phyloP scores from a whole-genome alignment of 441 rosid species.

The Croton laevigatus region DNA sequence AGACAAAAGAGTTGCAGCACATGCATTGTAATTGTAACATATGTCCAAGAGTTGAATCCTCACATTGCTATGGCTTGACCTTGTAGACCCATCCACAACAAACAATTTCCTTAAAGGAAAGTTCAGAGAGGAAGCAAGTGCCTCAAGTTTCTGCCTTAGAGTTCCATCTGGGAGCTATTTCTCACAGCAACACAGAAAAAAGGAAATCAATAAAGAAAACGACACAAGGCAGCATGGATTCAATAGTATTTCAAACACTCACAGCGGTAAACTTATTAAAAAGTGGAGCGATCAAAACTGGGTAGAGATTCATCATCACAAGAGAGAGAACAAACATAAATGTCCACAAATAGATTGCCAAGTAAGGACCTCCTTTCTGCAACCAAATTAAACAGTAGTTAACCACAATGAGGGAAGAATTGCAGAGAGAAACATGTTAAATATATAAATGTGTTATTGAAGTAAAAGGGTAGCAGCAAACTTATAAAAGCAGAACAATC shows the following conservation, averaged over 20 bases:
- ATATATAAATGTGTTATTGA: background rate
- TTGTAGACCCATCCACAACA: constrained; percentile 97
- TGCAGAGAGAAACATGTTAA: background rate
- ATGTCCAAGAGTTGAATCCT: constrained; percentile 29
- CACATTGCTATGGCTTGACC: constrained; percentile 99
- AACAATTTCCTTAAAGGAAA: constrained; percentile 94
- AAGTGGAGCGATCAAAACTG: constrained; percentile 85
- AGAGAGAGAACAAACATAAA: constrained; percentile 93
- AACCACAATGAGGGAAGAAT: background rate
- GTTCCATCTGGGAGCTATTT: constrained; percentile 90
- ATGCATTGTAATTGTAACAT: background rate
- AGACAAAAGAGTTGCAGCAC: background rate
- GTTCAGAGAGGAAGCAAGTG: constrained; percentile 77
- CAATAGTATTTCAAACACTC: constrained; percentile 39
- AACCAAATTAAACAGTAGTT: constrained; percentile 23
- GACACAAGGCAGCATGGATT: background rate
- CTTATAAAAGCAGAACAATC: constrained; percentile 5
- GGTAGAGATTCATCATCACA: constrained; percentile 93
- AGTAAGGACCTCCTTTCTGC: constrained; percentile 99
- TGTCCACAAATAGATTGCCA: constrained; percentile 98
- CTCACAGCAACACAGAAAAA: constrained; percentile 20
- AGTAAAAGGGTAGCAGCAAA: constrained; percentile 4
- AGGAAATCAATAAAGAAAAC: constrained; percentile 18
- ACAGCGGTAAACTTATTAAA: constrained; percentile 96
- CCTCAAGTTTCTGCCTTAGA: constrained; percentile 76